Percentiles rank a stretch among this genome's conserved stretches.
Conservation (phyloP, 768 basidiomycete genomes). For the Mycena vitilis region DNA sequence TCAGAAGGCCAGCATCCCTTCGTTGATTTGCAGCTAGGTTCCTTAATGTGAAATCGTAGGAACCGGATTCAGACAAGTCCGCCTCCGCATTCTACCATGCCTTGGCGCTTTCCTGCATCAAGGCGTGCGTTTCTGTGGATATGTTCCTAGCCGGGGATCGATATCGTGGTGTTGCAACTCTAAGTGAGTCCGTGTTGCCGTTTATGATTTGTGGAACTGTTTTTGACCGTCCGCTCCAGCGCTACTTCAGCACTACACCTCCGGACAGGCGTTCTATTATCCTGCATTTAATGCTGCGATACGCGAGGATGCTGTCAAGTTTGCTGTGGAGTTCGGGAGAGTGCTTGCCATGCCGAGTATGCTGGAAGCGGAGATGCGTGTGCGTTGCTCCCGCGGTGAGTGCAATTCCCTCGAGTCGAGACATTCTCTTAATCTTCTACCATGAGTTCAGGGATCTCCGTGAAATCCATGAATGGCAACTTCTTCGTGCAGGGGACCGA, state of each 20-base stretch:
- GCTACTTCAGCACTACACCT: conserved; percentile 73
- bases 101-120: conserved; percentile 75
- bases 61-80: conserved; percentile 67
- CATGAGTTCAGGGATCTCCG: conserved; percentile 35
- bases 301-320: conserved; percentile 65
- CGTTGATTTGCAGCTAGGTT: no score
- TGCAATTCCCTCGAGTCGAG: not conserved
- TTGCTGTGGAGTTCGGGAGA: conserved; percentile 74
- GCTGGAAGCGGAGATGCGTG: conserved; percentile 75
- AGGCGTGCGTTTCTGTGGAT: conserved; percentile 74
- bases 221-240: conserved; percentile 45
- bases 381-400: conserved; percentile 69
- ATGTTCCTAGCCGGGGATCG: conserved; percentile 73
- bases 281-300: conserved; percentile 76
- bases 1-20: conserved; percentile 1
- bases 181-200: conserved; percentile 50
- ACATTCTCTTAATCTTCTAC: not conserved
- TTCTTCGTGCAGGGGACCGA: conserved; percentile 71
- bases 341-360: conserved; percentile 70
- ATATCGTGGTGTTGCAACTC: conserved; percentile 72
- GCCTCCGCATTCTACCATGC: conserved; percentile 75
- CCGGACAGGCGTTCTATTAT: conserved; percentile 77
- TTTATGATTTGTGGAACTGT: not conserved
- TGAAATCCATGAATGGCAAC: conserved; percentile 72
- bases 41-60: conserved; percentile 44